phyloP scores from a whole-genome alignment of 169 alveolate genomes.

The Babesia ovata region DNA sequence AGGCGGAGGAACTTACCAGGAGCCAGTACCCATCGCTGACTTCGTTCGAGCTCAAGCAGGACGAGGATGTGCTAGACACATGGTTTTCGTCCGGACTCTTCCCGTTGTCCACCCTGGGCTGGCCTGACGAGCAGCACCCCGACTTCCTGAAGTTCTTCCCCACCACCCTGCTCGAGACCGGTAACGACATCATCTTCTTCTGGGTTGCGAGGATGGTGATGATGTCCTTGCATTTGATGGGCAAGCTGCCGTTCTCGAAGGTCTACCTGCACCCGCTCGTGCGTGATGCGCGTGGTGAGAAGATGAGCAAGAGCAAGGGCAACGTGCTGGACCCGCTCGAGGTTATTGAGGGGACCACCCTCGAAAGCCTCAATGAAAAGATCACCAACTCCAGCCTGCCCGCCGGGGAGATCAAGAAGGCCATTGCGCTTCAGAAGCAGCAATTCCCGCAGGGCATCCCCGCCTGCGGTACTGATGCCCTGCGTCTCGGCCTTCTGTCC shows the following conservation, averaged over 20 bases:
- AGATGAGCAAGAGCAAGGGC: slow-evolving; percentile 97
- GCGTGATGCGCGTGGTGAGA: slow-evolving; percentile 96
- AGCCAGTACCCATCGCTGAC: slow-evolving; percentile 28
- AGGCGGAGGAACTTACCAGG: slow-evolving; percentile 55
- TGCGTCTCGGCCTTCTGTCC: slow-evolving; percentile 94
- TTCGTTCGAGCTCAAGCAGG: slow-evolving; percentile 85
- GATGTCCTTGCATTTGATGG: slow-evolving; percentile 94
- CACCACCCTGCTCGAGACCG: slow-evolving; percentile 95
- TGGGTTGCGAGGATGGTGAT: slow-evolving; percentile 99
- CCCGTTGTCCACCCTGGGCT: slow-evolving; percentile 97
- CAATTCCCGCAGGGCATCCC: slow-evolving; percentile 99
- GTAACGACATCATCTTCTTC: slow-evolving; percentile 99
- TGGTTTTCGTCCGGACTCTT: slow-evolving; percentile 99
- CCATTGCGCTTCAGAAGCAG: slow-evolving; percentile 88
- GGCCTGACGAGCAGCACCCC: slow-evolving; percentile 92
- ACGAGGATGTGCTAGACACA: slow-evolving; percentile 99
- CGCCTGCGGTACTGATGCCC: slow-evolving; percentile 99
- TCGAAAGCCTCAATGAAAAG: slow-evolving; percentile 87
- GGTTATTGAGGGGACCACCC: slow-evolving; percentile 92
- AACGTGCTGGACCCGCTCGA: slow-evolving; percentile 99
- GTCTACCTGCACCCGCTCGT: slow-evolving; percentile 98
- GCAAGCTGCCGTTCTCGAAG: slow-evolving; percentile 95
- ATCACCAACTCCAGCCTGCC: slow-evolving; percentile 90
- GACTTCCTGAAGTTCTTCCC: slow-evolving; percentile 96
- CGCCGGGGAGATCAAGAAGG: slow-evolving; percentile 90